Evolutionary conservation across 306 rosid genomes (phyloP), one percentile per base, ranked within the genome.

Genomic region (Trifolium dubium): DNA sequence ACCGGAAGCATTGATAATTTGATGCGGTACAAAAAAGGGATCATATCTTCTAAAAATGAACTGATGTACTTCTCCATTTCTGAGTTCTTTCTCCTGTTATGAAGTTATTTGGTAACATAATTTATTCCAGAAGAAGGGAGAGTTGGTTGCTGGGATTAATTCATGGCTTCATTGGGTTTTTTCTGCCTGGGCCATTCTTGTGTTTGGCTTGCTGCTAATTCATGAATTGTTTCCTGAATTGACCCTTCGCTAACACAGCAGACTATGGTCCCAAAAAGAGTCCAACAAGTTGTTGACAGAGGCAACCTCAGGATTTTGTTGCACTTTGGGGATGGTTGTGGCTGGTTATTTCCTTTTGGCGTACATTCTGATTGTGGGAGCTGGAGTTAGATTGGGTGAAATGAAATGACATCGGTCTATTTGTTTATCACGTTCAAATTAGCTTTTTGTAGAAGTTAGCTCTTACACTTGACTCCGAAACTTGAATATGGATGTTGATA

Each of bases 361-460:
- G 5, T 64, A 51, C 44, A 5, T 53, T 75, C 76, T 19, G 80
- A 8, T 40, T 44, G 6, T 64, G 46, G 53, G 71, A 58, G 76
- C 60, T 67, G 19, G 75, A 35, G 66, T 70, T 37, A 23, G 44
- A n/a, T 75, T 28, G 67, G 81, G 71, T 31, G 54, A 81, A 70
- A 71, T 71, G 69, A 46, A 70, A 71, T 71, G 69, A 46, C 31
- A 23, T 64, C 18, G 67, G 78, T 44, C 61, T 29, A 40, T 53
- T 55, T 55, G 59, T 46, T 75, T 75, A 32, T 63, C 73, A n/a
- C 49, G 64, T 56, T 31, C 66, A 10, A 74, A 75, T 75, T 79
- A 75, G 60, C 31, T 71, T 67, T 61, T 71, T 69, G 15, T 83
- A 71, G 69, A 80, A 71, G 61, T 76, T 83, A 71, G 81, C 72